Base-by-base conservation (phyloP, 2,329 filamentous ascomycete species). In the Exophiala mesophila region DNA sequence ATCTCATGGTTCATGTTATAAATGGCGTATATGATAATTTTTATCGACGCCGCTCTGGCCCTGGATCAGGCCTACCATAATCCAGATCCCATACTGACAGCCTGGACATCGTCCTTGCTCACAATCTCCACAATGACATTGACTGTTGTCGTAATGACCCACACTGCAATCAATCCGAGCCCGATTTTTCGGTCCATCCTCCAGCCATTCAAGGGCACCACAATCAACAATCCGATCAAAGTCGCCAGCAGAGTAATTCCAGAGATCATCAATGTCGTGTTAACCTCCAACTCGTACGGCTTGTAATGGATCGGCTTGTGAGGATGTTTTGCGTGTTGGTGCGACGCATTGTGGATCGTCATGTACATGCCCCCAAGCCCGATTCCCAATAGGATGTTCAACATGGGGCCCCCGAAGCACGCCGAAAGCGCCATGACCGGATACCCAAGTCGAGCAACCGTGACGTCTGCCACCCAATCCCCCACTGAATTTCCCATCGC, bases 371-470 rank as follows among this genome's bases (percentile, higher is more conserved):
- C 92, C 18, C 85, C 85, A 3, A 97, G 72, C n/a, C 92, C 92
- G 39, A 98, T 89, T 0, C 92, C 92, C 3, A 98, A 77, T 0
- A 98, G 70, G 50, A 98, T 98, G 57, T 98, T 98, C 29, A 98
- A 77, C 88, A 98, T 90, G 0, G 92, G 92, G 0, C 92, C 94
- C n/a, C 92, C 92, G 61, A 98, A 96, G 61, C 92, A 98, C 3
- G 92, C 92, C 23, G 86, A 89, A 29, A 84, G 68, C 1, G 92
- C 92, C 92, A 98, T 98, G 50, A 98, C 88, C 0, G 92, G 92
- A 64, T 89, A 96, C 2, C 92, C 92, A 2, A 98, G 78, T 23
- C 87, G 80, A 3, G 92, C 92, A 26, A 98, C 85, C 0, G 92
- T 98, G 40, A 97, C 85, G 61, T 98, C 85, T 12, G 92, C 90